Percentiles rank a stretch among this genome's conserved stretches.
Evolutionary conservation across 2,329 filamentous ascomycete species (phyloP).

Genomic region (Ceratocystis smalleyi): DNA sequence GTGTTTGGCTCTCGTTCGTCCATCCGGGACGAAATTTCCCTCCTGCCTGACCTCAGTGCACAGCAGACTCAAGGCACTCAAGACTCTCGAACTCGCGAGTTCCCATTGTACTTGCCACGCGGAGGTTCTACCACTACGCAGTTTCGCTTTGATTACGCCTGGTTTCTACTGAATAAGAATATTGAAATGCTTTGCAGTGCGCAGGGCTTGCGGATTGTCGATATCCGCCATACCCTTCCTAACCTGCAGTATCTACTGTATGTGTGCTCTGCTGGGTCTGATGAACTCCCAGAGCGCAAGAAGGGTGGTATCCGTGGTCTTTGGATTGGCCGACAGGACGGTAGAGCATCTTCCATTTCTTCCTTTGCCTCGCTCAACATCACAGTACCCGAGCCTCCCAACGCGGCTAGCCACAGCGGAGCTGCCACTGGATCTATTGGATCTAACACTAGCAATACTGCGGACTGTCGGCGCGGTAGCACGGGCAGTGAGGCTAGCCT

Average conservation of each 20-base stretch:
- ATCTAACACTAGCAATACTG: slow-evolving; percentile 17
- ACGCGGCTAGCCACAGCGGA: neutral
- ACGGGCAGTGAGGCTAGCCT: slow-evolving; percentile 28
- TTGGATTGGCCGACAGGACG: slow-evolving; percentile 28
- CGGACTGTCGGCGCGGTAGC: slow-evolving; percentile 26
- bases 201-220: slow-evolving; percentile 64
- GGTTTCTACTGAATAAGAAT: slow-evolving; percentile 93
- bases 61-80: slow-evolving; percentile 5
- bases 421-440: neutral
- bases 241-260: slow-evolving; percentile 90
- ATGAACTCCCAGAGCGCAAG: slow-evolving; percentile 46
- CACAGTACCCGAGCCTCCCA: neutral
- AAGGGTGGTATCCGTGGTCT: slow-evolving; percentile 45
- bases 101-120: slow-evolving; percentile 57
- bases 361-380: slow-evolving; percentile 1
- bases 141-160: slow-evolving; percentile 89
- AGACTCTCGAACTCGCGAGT: slow-evolving; percentile 45
- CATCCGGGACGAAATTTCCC: slow-evolving; percentile 59
- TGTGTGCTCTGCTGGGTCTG: slow-evolving; percentile 64
- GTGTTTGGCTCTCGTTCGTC: slow-evolving; percentile 58
- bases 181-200: slow-evolving; percentile 55
- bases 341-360: neutral
- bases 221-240: slow-evolving; percentile 80
- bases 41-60: slow-evolving; percentile 31
- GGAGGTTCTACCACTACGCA: slow-evolving; percentile 51